Percentiles rank a stretch among this genome's conserved stretches.
These are phyloP conservation scores for Puccinia coronata DNA, from an alignment of 1,284 basidiomycete species.

Conservation along the genomic window DNA sequence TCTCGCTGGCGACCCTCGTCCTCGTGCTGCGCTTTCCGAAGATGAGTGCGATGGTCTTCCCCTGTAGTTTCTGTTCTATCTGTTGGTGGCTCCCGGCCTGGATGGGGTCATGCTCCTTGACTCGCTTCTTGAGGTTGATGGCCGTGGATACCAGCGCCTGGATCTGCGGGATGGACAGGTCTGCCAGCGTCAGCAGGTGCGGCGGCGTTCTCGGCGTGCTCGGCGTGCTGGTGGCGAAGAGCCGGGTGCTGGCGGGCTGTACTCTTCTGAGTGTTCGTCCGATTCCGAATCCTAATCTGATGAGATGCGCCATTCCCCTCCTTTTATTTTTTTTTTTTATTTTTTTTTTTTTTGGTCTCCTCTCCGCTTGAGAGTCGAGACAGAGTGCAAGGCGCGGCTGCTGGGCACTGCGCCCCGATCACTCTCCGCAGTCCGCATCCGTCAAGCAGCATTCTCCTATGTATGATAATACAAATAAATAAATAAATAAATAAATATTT, in stretches of 20 bases:
- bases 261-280: too few species aligned
- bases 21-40: conserved; percentile 93
- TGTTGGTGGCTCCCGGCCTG: too few species aligned
- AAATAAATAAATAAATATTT: not conserved
- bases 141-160: conserved; percentile 67
- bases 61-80: conserved; percentile 64
- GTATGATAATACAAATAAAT: not conserved
- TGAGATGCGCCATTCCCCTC: too few species aligned
- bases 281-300: too few species aligned
- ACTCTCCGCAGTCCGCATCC: not conserved
- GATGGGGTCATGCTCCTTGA: conserved; percentile 63
- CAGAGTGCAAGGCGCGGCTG: too few species aligned
- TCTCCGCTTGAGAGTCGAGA: too few species aligned
- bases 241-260: too few species aligned
- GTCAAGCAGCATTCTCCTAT: not conserved
- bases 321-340: too few species aligned
- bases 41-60: conserved; percentile 81
- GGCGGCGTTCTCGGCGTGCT: conserved; percentile 61
- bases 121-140: conserved; percentile 65
- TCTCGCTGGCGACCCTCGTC: conserved; percentile 86
- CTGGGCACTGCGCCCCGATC: not conserved
- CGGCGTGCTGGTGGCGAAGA: too few species aligned
- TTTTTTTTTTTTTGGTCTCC: too few species aligned
- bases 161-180: conserved; percentile 74
- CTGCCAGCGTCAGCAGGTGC: conserved; percentile 80